Evolutionary conservation across 495 filamentous ascomycete genomes (phyloP).

Genomic region (Pyrenula massariospora): DNA sequence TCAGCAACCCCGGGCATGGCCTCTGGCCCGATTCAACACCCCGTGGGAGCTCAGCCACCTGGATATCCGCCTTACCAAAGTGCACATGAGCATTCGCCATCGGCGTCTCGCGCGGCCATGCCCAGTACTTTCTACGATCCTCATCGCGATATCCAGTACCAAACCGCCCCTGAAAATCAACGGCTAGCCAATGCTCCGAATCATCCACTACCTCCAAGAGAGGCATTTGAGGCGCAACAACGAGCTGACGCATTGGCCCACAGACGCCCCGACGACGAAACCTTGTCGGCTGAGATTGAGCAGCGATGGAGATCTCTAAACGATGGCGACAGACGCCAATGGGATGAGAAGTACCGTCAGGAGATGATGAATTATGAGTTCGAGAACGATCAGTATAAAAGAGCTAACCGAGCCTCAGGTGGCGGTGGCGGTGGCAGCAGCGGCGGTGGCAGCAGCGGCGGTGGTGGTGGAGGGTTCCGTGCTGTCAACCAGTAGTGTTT

Average conservation of each 20-base stretch:
- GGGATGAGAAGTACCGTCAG: constrained; percentile 9
- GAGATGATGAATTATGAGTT: constrained; percentile 4
- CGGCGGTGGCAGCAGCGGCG: constrained; percentile 9
- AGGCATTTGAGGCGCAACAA: neutral
- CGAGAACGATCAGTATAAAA: constrained; percentile 6
- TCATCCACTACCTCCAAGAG: neutral
- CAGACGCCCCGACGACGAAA: neutral
- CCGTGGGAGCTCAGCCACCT: neutral
- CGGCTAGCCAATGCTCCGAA: neutral
- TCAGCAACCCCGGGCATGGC: neutral
- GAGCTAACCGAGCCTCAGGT: constrained; percentile 9
- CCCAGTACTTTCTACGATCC: neutral
- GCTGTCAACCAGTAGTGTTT: neutral
- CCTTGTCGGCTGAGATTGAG: constrained; percentile 5
- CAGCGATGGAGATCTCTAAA: neutral
- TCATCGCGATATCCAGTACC: neutral
- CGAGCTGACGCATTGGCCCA: neutral
- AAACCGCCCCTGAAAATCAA: neutral
- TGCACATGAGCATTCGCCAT: neutral
- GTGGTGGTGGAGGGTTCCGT: constrained; percentile 7
- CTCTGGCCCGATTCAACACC: neutral
- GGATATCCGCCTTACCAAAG: neutral
- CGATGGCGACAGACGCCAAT: constrained; percentile 1
- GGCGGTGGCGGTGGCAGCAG: constrained; percentile 12
- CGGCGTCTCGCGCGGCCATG: neutral